A percentile compares a stretch with the other conserved stretches of the same genome.
Conservation (phyloP, 441 rosid species). For the Eutrema salsugineum region DNA sequence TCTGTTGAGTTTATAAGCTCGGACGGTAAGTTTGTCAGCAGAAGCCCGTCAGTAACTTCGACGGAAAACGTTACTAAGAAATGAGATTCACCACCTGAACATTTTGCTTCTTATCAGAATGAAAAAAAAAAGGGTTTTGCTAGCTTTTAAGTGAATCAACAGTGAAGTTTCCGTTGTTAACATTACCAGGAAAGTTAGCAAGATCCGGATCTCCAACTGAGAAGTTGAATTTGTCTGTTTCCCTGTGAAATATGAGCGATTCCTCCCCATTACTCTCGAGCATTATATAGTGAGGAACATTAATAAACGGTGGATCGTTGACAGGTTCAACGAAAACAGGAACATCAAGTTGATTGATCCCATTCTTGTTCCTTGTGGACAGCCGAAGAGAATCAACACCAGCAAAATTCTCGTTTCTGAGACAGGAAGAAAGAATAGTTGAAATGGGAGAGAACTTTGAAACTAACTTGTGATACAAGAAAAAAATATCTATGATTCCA, state of each 20-base stretch:
- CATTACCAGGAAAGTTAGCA: conserved; percentile 63
- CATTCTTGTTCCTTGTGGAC: conserved; percentile 68
- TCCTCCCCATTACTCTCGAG: conserved; percentile 41
- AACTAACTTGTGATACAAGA: not conserved
- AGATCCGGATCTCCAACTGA: conserved; percentile 80
- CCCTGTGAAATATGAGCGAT: conserved; percentile 47
- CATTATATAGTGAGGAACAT: conserved; percentile 48
- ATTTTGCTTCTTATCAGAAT: not conserved
- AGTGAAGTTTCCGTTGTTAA: not conserved
- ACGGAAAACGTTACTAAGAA: conserved; percentile 61
- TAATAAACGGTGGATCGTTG: conserved; percentile 76
- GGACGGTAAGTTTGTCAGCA: conserved; percentile 59
- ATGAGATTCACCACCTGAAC: conserved; percentile 50
- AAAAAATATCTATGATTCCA: not conserved
- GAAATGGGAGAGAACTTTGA: not conserved
- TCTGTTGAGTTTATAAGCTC: conserved; percentile 72
- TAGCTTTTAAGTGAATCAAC: not conserved
- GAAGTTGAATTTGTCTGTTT: conserved; percentile 55
- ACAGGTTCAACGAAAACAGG: conserved; percentile 58
- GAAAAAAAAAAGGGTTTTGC: not conserved
- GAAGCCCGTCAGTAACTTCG: conserved; percentile 71
- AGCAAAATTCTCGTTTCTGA: conserved; percentile 70
- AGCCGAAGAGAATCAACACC: conserved; percentile 65
- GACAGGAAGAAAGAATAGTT: not conserved
- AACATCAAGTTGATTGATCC: conserved; percentile 56